These are phyloP conservation scores for Eutrema yunnanense DNA, from an alignment of 345 rosid species.

Conservation along the genomic window DNA sequence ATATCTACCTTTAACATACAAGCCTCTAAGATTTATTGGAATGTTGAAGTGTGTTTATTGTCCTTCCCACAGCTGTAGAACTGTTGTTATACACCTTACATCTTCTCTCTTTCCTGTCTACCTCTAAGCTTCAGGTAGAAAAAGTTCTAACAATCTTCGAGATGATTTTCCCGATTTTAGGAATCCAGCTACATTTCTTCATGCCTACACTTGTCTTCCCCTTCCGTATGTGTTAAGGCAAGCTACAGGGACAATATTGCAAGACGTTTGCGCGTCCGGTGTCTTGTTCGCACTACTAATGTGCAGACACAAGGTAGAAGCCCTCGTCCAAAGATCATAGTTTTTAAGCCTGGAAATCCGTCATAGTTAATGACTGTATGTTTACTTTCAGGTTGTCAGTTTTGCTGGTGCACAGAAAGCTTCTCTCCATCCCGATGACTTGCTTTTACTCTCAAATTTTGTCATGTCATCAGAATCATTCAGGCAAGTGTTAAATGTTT, in stretches of 20 bases:
- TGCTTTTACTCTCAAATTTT: slow-evolving; percentile 87
- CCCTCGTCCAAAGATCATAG: background rate
- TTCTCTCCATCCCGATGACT: slow-evolving; percentile 95
- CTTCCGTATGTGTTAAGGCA: slow-evolving; percentile 75
- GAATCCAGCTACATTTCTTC: slow-evolving; percentile 93
- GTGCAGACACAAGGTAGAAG: slow-evolving; percentile 74
- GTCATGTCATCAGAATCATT: slow-evolving; percentile 92
- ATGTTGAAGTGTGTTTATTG: background rate
- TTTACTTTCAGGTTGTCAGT: slow-evolving; percentile 69
- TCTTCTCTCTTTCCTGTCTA: background rate
- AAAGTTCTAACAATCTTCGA: background rate
- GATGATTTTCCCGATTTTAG: slow-evolving; percentile 32
- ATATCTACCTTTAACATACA: background rate
- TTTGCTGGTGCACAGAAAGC: slow-evolving; percentile 98
- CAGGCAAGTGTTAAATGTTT: slow-evolving; percentile 44
- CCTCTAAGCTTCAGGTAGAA: background rate
- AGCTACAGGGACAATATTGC: slow-evolving; percentile 84
- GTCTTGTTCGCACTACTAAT: slow-evolving; percentile 76
- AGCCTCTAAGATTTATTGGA: background rate
- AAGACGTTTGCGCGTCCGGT: slow-evolving; percentile 87
- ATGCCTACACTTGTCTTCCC: slow-evolving; percentile 97
- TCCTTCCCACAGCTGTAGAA: background rate
- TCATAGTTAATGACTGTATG: background rate
- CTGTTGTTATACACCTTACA: background rate
- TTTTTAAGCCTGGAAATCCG: background rate